phyloP scores from a whole-genome alignment of 2,329 filamentous ascomycete genomes.

The Epicoccum nigrum region DNA sequence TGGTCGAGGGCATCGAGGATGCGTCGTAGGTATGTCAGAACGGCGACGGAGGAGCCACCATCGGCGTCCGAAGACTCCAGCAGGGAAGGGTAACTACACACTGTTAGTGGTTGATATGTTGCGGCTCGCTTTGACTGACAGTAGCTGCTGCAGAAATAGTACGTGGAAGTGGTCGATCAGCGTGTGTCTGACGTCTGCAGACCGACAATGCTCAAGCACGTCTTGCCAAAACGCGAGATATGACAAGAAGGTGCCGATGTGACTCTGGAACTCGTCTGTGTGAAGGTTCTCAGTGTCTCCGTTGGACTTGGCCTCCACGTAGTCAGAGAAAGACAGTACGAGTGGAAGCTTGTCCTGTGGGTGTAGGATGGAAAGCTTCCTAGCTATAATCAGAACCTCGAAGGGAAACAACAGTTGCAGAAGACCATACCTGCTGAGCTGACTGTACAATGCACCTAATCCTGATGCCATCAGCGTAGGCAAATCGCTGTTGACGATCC shows the following conservation, averaged over 20 bases:
- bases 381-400: constrained; percentile 37
- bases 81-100: constrained; percentile 82
- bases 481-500: constrained; percentile 96
- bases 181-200: constrained; percentile 88
- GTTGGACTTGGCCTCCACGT: constrained; percentile 72
- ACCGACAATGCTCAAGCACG: constrained; percentile 92
- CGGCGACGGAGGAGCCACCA: constrained; percentile 93
- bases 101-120: constrained; percentile 17
- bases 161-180: constrained; percentile 96
- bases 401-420: neutral
- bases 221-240: constrained; percentile 98
- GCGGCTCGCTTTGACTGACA: constrained; percentile 62
- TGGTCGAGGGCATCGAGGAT: constrained; percentile 92
- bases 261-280: constrained; percentile 77
- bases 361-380: constrained; percentile 82
- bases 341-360: constrained; percentile 77
- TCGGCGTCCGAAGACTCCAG: constrained; percentile 97
- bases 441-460: constrained; percentile 77
- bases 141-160: constrained; percentile 89
- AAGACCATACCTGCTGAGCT: constrained; percentile 63
- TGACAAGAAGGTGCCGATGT: constrained; percentile 91
- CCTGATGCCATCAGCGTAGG: constrained; percentile 98
- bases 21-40: constrained; percentile 88
- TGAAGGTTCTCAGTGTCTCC: constrained; percentile 73
- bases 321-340: constrained; percentile 88